Percentiles rank a stretch among this genome's conserved stretches.
Evolutionary conservation across 208 protist species (phyloP).

Genomic region (Leishmania major): DNA sequence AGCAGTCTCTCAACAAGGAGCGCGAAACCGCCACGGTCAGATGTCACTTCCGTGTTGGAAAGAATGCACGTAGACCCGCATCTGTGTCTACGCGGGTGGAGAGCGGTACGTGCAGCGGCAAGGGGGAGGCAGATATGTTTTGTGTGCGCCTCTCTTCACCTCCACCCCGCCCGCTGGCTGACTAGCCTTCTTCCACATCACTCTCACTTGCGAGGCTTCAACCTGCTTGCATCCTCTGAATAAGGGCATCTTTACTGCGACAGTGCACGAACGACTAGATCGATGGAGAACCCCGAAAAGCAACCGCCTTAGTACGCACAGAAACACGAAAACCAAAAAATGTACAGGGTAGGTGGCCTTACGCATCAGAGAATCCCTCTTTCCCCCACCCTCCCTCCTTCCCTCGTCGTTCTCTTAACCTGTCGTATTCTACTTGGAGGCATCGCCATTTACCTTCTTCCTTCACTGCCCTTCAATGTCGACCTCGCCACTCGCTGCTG

Average conservation of each 20-base stretch:
- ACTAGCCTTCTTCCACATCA: neutral
- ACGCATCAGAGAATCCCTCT: neutral
- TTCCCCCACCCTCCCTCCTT: neutral
- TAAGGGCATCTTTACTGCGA: neutral
- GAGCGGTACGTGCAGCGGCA: neutral
- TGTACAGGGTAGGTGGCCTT: conserved; percentile 27
- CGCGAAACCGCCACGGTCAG: neutral
- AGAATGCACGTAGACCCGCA: neutral
- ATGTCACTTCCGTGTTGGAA: neutral
- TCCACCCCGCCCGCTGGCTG: neutral
- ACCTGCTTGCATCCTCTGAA: neutral
- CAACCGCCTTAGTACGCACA: neutral
- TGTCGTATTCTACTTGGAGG: neutral
- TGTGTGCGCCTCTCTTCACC: neutral
- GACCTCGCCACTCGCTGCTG: neutral
- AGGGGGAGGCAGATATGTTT: neutral
- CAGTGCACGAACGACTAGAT: neutral
- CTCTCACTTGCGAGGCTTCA: neutral
- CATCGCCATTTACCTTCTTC: neutral
- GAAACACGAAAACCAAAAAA: conserved; percentile 13
- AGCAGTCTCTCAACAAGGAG: neutral
- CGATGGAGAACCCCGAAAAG: neutral
- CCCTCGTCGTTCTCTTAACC: too few relatives aligned
- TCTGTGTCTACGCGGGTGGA: neutral
- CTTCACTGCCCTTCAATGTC: neutral